Percentiles rank a stretch among this genome's conserved stretches.
These are phyloP conservation scores for Fusarium drepaniforme DNA, from an alignment of 2,329 filamentous ascomycete species.

Conservation along the genomic window DNA sequence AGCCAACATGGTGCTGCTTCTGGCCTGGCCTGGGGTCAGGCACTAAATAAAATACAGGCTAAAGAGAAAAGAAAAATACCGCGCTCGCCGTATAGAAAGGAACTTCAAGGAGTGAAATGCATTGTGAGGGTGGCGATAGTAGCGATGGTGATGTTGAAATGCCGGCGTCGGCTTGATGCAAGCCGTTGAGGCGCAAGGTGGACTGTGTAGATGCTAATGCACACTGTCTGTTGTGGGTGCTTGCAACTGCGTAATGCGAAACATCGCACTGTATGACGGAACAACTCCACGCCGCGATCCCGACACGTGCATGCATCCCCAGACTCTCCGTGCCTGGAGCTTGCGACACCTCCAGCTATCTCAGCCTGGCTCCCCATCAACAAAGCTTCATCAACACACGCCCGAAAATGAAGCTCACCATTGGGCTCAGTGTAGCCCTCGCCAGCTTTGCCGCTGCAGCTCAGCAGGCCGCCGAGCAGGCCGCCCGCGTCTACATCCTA, in stretches of 20 bases:
- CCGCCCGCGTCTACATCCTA: constrained; percentile 68
- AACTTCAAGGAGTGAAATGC: constrained; percentile 27
- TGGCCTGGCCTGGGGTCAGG: background rate
- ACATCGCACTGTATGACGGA: constrained; percentile 46
- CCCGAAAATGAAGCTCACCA: constrained; percentile 58
- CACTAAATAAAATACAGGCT: background rate
- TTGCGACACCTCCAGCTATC: constrained; percentile 50
- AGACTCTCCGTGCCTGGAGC: constrained; percentile 40
- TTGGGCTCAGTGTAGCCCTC: constrained; percentile 55
- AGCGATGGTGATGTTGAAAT: constrained; percentile 13
- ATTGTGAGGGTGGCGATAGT: constrained; percentile 35
- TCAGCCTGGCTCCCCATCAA: constrained; percentile 41
- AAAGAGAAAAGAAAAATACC: constrained; percentile 1
- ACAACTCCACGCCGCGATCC: constrained; percentile 44
- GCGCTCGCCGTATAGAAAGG: constrained; percentile 3
- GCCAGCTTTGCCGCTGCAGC: constrained; percentile 55
- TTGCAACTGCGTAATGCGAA: background rate
- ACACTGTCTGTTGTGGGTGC: background rate
- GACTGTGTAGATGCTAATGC: background rate
- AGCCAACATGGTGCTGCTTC: constrained; percentile 42
- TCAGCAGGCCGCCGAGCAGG: constrained; percentile 57
- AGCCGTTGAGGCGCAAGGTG: background rate
- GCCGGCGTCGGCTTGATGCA: constrained; percentile 11
- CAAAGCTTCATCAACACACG: constrained; percentile 48
- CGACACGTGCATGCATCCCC: constrained; percentile 45